Evolutionary conservation across 768 basidiomycete species (phyloP), one percentile per base, ranked within the genome.

Genomic region (Russula griseocarnosa): DNA sequence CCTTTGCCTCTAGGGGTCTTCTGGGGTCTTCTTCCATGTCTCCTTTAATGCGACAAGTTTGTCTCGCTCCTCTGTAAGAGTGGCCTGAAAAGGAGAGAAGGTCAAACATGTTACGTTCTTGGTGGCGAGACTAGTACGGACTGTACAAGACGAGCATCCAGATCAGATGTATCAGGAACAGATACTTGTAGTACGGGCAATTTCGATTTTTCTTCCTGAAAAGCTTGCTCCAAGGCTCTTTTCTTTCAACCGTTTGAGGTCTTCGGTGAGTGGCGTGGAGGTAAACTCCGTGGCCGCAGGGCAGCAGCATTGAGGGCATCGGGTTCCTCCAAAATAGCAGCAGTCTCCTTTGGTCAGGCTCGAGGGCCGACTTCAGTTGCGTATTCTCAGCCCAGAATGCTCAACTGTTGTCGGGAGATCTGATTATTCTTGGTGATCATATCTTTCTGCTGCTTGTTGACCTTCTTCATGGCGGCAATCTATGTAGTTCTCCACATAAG

Each of bases 31-130:
- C 58, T 70, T 69, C 80, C 72, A 80, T 24, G 74, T 73, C 61
- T 80, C 79, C 70, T 85, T 88, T 70, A 88, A 87, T 0, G 78
- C 79, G 30, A 86, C 75, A 20, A 91, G 74, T 55, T 76, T 79
- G 69, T 89, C 87, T 55, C 83, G 79, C 73, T 92, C 85, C 50
- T 80, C 78, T 59, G 74, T 78, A 30, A 90, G 72, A 52, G 78
- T 67, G 57, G 80, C 76, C 87, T 90, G 28, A 38, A 1, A 47
- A 13, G 7, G 24, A 26, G 3, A 18, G 24, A 26, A 2, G 22
- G 40, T 55, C 18, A 53, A 46, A 44, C 18, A 32, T 14, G 28
- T 7, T 1, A 20, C 28, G 9, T 10, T 16, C 9, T 26, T 7
- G 4, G 34, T 24, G 55, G 5, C 13, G 6, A n/a, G 28, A 51